These are phyloP conservation scores for Rhododendron henanense DNA, from an alignment of 148 eudicot species.

Conservation along the genomic window DNA sequence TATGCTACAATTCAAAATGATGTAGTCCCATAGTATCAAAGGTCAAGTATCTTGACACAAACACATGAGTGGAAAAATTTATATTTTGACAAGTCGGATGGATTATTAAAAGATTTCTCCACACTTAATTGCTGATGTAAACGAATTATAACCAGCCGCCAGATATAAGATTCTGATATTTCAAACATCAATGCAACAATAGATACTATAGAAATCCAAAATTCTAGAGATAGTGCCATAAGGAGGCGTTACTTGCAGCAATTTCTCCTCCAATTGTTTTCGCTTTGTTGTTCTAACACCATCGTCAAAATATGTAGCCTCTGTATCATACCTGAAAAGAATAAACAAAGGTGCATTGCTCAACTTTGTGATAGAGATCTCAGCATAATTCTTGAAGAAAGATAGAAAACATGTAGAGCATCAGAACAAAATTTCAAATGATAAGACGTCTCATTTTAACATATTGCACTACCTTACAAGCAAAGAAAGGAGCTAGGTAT, in stretches of 20 bases:
- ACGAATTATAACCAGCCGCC: background rate
- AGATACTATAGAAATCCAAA: background rate
- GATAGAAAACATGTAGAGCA: background rate
- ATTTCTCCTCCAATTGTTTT: constrained; percentile 77
- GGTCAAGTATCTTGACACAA: background rate
- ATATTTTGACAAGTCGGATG: background rate
- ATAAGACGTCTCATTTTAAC: background rate
- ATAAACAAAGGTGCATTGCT: background rate
- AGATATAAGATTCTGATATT: background rate
- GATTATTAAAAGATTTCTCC: background rate
- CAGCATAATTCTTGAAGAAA: constrained; percentile 9
- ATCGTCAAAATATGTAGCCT: constrained; percentile 83
- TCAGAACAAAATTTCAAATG: background rate
- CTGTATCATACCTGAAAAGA: constrained; percentile 70
- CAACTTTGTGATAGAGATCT: background rate
- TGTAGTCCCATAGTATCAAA: background rate
- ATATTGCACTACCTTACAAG: background rate
- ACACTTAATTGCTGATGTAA: background rate
- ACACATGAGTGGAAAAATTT: background rate
- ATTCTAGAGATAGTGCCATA: background rate
- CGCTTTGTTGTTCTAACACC: constrained; percentile 77
- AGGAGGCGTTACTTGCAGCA: constrained; percentile 55
- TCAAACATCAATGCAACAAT: background rate
- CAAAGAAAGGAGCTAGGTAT: background rate
- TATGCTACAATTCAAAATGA: background rate